Evolutionary conservation across 768 basidiomycete genomes (phyloP).

Genomic region (Suillus discolor): DNA sequence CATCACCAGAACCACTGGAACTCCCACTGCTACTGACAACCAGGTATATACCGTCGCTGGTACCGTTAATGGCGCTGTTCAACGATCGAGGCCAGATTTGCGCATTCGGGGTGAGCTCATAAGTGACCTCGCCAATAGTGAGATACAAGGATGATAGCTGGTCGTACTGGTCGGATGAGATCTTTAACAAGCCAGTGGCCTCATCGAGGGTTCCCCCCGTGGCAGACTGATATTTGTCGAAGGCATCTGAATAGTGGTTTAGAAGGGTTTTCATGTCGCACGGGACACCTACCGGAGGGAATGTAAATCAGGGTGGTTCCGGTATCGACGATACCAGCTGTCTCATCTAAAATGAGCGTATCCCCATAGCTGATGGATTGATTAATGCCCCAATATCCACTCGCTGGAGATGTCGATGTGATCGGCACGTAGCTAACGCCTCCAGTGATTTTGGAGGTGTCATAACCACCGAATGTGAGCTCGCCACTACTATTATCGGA

Average conservation of each 20-base stretch:
- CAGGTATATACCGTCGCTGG: constrained; percentile 17
- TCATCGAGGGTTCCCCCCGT: constrained; percentile 17
- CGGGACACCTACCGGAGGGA: not conserved
- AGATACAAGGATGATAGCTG: constrained; percentile 9
- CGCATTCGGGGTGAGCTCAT: not conserved
- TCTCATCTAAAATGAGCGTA: not conserved
- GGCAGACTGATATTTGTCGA: not conserved
- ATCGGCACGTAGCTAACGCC: constrained; percentile 32
- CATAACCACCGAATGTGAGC: constrained; percentile 39
- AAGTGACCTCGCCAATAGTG: constrained; percentile 4
- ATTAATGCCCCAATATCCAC: constrained; percentile 37
- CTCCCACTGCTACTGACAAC: constrained; percentile 11
- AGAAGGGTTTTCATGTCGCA: not conserved
- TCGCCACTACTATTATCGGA: constrained; percentile 32
- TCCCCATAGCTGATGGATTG: constrained; percentile 17
- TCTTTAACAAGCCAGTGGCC: constrained; percentile 17
- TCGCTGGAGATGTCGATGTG: constrained; percentile 34
- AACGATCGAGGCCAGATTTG: constrained; percentile 23
- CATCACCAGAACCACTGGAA: constrained; percentile 30
- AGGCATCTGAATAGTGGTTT: not conserved
- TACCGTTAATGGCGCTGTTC: constrained; percentile 21
- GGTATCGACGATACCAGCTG: not conserved
- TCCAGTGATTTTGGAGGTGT: constrained; percentile 35
- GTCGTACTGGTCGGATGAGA: constrained; percentile 10
- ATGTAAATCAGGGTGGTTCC: not conserved